Evolutionary conservation across 129 eudicot species (phyloP).

Genomic region (Centella asiatica): DNA sequence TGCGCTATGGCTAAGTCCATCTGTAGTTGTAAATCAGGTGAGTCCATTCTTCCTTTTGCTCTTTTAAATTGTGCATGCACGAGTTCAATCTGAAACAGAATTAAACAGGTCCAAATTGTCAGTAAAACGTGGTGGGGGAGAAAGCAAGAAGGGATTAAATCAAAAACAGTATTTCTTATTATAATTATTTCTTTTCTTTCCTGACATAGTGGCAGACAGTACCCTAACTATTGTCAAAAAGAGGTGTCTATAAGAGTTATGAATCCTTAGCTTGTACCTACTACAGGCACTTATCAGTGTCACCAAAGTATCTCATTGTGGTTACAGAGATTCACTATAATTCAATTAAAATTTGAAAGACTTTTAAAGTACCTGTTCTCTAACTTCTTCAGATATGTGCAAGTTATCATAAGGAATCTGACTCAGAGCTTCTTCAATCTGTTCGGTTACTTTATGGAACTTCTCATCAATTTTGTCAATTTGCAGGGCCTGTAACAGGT

Average conservation of each 20-base stretch:
- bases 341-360: too few relatives aligned
- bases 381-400: slow-evolving; percentile 71
- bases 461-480: slow-evolving; percentile 47
- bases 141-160: slow-evolving; percentile 1
- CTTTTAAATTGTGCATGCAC: slow-evolving; percentile 79
- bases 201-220: too few relatives aligned
- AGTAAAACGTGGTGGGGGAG: too few relatives aligned
- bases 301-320: too few relatives aligned
- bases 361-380: slow-evolving; percentile 60
- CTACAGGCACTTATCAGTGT: too few relatives aligned
- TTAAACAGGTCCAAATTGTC: not conserved
- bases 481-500: slow-evolving; percentile 73
- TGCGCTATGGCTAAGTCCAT: slow-evolving; percentile 47
- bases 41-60: slow-evolving; percentile 70
- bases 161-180: not conserved
- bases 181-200: not conserved
- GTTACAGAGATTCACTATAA: too few relatives aligned
- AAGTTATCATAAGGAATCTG: slow-evolving; percentile 62
- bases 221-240: too few relatives aligned
- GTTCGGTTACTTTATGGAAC: slow-evolving; percentile 55
- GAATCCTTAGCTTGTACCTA: too few relatives aligned
- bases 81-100: slow-evolving; percentile 54
- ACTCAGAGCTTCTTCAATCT: slow-evolving; percentile 71
- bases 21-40: slow-evolving; percentile 61
- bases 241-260: too few relatives aligned